Percentiles rank a stretch among this genome's conserved stretches.
Evolutionary conservation across 805 yeast genomes (phyloP).

Genomic region (Yamadazyma ubonensis): DNA sequence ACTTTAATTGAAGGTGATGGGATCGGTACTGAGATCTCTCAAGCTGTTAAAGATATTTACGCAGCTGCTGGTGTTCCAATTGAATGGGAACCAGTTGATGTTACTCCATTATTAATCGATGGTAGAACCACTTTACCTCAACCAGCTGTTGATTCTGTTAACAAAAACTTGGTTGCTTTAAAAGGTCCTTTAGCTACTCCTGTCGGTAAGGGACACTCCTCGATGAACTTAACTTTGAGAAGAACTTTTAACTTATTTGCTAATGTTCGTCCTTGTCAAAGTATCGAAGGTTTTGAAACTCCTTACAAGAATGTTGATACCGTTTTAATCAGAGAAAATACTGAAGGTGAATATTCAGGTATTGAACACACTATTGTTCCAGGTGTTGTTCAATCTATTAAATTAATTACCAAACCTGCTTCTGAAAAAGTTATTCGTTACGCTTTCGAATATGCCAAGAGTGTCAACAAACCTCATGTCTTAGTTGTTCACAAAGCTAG

Average conservation of each 20-base stretch:
- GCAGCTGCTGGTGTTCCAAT: conserved; percentile 94
- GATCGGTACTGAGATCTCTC: conserved; percentile 89
- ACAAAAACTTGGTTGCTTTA: conserved; percentile 89
- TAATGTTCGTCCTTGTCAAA: conserved; percentile 95
- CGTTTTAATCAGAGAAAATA: conserved; percentile 96
- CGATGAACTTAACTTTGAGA: conserved; percentile 95
- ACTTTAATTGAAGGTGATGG: conserved; percentile 98
- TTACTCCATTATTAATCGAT: conserved; percentile 86
- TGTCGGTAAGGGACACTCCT: conserved; percentile 97
- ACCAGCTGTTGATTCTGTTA: conserved; percentile 88
- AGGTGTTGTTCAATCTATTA: conserved; percentile 97
- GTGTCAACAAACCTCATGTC: conserved; percentile 83
- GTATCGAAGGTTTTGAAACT: conserved; percentile 90
- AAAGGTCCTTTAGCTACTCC: conserved; percentile 99
- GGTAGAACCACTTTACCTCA: conserved; percentile 93
- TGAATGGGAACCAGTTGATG: conserved; percentile 96
- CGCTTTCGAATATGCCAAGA: conserved; percentile 94
- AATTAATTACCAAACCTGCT: conserved; percentile 93
- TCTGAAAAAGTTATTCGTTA: conserved; percentile 95
- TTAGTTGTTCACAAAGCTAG: conserved; percentile 97
- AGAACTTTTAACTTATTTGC: conserved; percentile 96
- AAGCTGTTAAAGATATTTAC: conserved; percentile 90
- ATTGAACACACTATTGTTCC: conserved; percentile 97
- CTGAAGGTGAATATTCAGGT: conserved; percentile 99
- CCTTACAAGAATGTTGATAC: conserved; percentile 89